Evolutionary conservation across 1,139 yeast genomes (phyloP), one percentile per base, ranked within the genome.

Genomic region (Pichia cactophila): DNA sequence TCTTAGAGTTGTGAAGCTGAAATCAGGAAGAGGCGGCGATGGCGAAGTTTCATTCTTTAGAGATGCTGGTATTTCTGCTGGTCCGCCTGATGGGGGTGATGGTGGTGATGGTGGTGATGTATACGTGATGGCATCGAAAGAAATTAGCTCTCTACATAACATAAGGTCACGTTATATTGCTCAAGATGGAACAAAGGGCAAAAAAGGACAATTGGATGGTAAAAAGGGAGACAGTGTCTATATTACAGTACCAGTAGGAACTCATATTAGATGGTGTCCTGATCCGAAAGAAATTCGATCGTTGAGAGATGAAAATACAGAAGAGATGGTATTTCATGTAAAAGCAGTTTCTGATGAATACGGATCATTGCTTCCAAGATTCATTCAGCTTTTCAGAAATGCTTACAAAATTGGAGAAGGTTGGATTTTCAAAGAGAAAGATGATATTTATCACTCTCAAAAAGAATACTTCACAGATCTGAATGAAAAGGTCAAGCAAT

Each of bases 51-150:
- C 97, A 0, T 92, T 92, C 64, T 77, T 84, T 56, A 71, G 96
- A 54, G 97, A 88, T 59, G 87, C 96, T 2, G 86, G 89, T 47
- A 70, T 87, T 42, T 75, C 96, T 0, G 74, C 76, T 20, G 98
- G 98, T 0, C 97, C 98, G 0, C 95, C 98, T 0, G 96, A 90
- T 65, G 98, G 98, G 26, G 98, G 98, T 16, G 97, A 92, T 66
- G 98, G 98, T 26, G 98, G 98, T 6, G 71, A 74, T 54, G 98
- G 98, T 12, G 98, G 98, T 1, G 76, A 85, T 49, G 77, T 92
- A 3, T 90, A 83, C 62, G 77, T 92, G 5, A 86, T 82, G 62
- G 96, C 95, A 2, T 82, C 83, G 2, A 80, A 78, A 42, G 86
- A 85, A 16, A 60, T 83, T 48, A 77, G 82, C 38, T 81, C 92